Base-by-base conservation (phyloP, 1,284 basidiomycete species). In the Cutaneotrichosporon mucoides region DNA sequence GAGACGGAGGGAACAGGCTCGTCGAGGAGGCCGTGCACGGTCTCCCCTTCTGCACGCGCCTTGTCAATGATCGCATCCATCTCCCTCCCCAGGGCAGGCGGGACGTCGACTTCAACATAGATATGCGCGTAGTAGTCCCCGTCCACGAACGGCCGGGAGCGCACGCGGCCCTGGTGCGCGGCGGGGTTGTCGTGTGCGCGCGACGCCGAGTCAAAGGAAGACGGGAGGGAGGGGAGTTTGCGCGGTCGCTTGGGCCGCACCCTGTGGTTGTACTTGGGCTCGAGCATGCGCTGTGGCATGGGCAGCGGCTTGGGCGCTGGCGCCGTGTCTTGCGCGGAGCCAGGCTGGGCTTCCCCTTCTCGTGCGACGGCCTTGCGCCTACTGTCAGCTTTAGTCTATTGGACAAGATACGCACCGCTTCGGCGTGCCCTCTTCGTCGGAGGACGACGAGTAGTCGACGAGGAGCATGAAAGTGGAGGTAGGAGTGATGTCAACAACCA, bases 61-160 rank as follows among this genome's bases (percentile, higher is more conserved):
- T 42, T 35, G 4, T 45, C 44, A 5, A 51, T 15, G 1, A 24
- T 6, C 7, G 62, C 55, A n/a, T 65, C 59, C 6, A 76, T 46
- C 1, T 52, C 54, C 3, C 13, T n/a, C 4, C 60, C 49, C 2
- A 76, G 57, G 0, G 40, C 16, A 4, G 56, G 34, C 1, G 68
- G 53, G 34, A 69, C 56, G 9, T 60, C 57, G 75, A 75, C 47
- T 9, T 67, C 64, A 6, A 76, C 46, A 50, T 73, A 79, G 43
- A 79, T 62, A 57, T 79, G 77, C 36, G 73, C 68, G 53, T 73
- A 73, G 61, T 73, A 75, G 48, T 79, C 77, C 9, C 77, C 77
- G 33, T 73, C 67, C 0, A 76, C 73, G 63, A 68, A 79, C 2
- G 72, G 72, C 13, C 76, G 64, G 3, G 73, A 62, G 40, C 77